Evolutionary conservation across 495 filamentous ascomycete species (phyloP), one percentile per base, ranked within the genome.

Genomic region (Collariella sp.): DNA sequence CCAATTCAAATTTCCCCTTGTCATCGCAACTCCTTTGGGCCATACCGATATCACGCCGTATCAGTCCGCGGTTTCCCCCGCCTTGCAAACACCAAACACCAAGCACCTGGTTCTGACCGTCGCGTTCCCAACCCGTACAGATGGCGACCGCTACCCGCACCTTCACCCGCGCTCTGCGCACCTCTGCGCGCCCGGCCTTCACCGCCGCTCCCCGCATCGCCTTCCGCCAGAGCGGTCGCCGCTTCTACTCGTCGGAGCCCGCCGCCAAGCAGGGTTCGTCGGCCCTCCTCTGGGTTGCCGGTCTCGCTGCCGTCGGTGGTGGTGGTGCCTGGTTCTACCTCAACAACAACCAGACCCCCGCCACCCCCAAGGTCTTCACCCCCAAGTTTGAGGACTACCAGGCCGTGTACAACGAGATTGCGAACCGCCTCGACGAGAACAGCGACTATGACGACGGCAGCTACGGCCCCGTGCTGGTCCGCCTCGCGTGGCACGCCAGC

Each of bases 391-490:
- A 83, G 52, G 90, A 98, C 70, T 98, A 95, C 76, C 89, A 96
- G 79, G 85, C 87, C 73, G 89, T 96, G 56, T 98, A 98, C 73
- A 83, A 95, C 63, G 85, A 83, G 66, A 82, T 98, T 63, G 89
- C 93, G 35, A 70, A 75, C 62, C 72, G 75, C 31, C 74, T 98
- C 42, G 84, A 90, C 70, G 86, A 95, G 72, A 81, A 93, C 63
- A 89, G 93, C 57, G 89, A 96, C 55, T 96, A 96, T 65, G 93
- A 96, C 67, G 91, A 98, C 71, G 93, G 93, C 60, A 89, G 85
- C 74, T 98, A 95, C 66, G 93, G 88, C 52, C 93, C 93, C 29
- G 91, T 95, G 50, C 74, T 95, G 44, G 72, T 95, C 36, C 82
- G 88, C 64, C 79, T 94, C 62, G 88, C 87, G 46, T 94, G 89